Conservation (phyloP, 768 basidiomycete genomes). For the Tylopilus sp. region DNA sequence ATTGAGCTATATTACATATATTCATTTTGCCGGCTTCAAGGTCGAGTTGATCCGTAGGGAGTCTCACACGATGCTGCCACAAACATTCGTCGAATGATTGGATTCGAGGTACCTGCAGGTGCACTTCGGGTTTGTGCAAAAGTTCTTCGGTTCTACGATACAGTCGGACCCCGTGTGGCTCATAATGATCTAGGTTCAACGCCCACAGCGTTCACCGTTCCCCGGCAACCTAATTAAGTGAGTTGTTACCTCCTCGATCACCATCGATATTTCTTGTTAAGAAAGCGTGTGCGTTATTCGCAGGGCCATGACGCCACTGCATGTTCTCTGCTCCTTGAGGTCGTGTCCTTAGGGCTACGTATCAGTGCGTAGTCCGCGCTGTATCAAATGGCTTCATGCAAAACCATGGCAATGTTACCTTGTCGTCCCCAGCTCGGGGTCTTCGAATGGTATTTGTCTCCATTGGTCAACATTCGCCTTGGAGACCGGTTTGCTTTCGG, state of each 20-base stretch:
- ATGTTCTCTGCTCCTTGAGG: conserved; percentile 13
- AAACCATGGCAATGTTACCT: neutral
- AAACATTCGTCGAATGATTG: neutral
- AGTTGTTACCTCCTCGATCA: conserved; percentile 15
- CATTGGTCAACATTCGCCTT: neutral
- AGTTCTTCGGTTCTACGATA: neutral
- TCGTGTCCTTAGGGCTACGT: conserved; percentile 21
- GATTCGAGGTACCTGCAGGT: neutral
- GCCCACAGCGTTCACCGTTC: neutral
- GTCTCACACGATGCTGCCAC: too few species aligned
- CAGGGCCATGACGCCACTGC: conserved; percentile 25
- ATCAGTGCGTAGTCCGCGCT: conserved; percentile 16
- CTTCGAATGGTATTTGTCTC: neutral
- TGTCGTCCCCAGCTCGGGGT: neutral
- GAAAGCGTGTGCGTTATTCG: neutral
- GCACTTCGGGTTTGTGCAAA: neutral
- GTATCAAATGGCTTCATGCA: conserved; percentile 11
- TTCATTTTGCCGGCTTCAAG: conserved; percentile 2
- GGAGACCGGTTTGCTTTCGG: neutral
- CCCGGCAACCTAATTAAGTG: conserved; percentile 17
- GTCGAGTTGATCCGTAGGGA: conserved; percentile 2
- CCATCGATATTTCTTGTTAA: conserved; percentile 3
- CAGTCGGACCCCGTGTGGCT: neutral
- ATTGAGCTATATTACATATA: neutral
- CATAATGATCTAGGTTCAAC: neutral